A percentile compares a stretch with the other conserved stretches of the same genome.
Evolutionary conservation across 208 protist species (phyloP).

Genomic region (Wallacemonas sp.): DNA sequence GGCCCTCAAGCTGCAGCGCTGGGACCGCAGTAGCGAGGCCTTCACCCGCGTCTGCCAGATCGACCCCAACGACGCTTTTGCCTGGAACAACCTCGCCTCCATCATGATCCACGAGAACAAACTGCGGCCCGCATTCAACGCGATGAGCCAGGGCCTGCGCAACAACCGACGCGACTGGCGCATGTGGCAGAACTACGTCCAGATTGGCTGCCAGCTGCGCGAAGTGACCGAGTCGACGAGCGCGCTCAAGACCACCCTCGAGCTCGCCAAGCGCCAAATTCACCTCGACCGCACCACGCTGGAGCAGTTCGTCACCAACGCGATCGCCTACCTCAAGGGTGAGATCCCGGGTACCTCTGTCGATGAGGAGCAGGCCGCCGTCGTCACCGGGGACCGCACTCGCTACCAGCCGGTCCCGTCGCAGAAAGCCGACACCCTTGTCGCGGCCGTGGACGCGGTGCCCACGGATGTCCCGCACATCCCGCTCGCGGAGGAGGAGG

Average conservation of each 20-base stretch:
- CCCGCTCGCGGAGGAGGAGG: constrained; percentile 2
- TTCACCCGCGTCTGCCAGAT: constrained; percentile 92
- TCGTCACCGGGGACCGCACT: neutral
- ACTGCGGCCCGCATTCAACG: constrained; percentile 86
- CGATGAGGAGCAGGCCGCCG: constrained; percentile 23
- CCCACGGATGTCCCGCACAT: neutral
- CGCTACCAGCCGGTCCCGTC: neutral
- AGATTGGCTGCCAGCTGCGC: constrained; percentile 81
- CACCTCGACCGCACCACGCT: constrained; percentile 62
- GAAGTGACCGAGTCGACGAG: constrained; percentile 87
- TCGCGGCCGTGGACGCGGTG: constrained; percentile 6
- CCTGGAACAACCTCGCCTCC: constrained; percentile 93
- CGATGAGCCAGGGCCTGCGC: constrained; percentile 86
- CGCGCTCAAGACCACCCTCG: constrained; percentile 72
- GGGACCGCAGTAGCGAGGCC: constrained; percentile 75
- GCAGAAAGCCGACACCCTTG: neutral
- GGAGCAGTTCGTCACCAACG: constrained; percentile 74
- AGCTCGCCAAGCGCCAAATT: constrained; percentile 75
- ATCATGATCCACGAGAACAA: constrained; percentile 77
- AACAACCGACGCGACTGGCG: constrained; percentile 88
- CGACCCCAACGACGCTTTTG: constrained; percentile 84
- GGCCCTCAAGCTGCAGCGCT: constrained; percentile 66
- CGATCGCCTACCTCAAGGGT: constrained; percentile 78
- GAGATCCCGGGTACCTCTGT: constrained; percentile 56
- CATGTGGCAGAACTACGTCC: constrained; percentile 94